Evolutionary conservation across 257 asterid species (phyloP).

Genomic region (Craterostigma plantagineum): DNA sequence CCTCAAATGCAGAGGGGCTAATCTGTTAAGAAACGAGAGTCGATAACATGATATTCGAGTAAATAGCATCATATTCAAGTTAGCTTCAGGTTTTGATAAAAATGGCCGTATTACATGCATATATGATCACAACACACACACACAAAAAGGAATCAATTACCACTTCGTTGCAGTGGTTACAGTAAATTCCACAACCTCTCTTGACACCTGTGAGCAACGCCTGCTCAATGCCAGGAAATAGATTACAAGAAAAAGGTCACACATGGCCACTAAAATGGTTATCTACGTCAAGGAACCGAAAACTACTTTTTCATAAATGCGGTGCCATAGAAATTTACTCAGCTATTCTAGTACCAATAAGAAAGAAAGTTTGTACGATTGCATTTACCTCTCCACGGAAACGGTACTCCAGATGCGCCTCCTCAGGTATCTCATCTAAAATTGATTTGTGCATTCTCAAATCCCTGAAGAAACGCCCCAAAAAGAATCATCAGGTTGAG

Average conservation of each 20-base stretch:
- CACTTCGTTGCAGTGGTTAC: constrained; percentile 49
- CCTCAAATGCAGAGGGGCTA: constrained; percentile 87
- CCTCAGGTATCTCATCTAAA: constrained; percentile 53
- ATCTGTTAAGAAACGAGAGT: constrained; percentile 31
- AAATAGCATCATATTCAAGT: no score
- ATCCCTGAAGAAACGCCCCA: constrained; percentile 25
- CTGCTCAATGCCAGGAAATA: constrained; percentile 36
- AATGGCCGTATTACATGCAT: no score
- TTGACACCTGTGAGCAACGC: constrained; percentile 39
- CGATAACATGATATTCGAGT: constrained; percentile 4
- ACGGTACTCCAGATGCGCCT: constrained; percentile 48
- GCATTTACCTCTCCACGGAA: constrained; percentile 54
- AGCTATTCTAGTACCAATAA: not conserved
- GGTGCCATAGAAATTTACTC: not conserved
- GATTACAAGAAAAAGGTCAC: not conserved
- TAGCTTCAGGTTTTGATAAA: no score
- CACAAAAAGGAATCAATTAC: constrained; percentile 38
- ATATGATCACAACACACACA: not conserved
- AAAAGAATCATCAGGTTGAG: not conserved
- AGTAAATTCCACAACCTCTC: constrained; percentile 50
- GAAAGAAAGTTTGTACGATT: constrained; percentile 5
- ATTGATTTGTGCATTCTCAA: constrained; percentile 63
- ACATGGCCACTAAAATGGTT: not conserved
- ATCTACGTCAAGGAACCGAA: not conserved
- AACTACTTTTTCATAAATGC: not conserved